Evolutionary conservation across 2,329 filamentous ascomycete species (phyloP).

Genomic region (Pyricularia pennisetigena): DNA sequence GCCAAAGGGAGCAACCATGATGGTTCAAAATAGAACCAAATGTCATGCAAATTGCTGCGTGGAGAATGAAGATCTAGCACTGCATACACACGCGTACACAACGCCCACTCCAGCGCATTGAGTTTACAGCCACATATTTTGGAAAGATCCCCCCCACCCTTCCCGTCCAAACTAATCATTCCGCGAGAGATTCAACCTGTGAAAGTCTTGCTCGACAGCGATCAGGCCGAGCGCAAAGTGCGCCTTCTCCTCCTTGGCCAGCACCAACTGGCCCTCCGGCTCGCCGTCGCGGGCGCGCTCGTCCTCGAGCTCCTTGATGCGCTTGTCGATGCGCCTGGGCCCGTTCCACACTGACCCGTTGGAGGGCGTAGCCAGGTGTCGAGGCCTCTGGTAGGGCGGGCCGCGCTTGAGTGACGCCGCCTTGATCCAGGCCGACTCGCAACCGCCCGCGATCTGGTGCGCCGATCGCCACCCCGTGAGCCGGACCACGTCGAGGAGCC

Average conservation of each 20-base stretch:
- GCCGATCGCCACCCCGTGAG: slow-evolving; percentile 85
- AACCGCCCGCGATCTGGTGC: slow-evolving; percentile 70
- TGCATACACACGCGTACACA: neutral
- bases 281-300: slow-evolving; percentile 8
- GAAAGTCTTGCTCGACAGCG: slow-evolving; percentile 67
- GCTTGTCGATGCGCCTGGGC: slow-evolving; percentile 39
- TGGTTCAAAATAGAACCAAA: neutral
- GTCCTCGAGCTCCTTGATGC: slow-evolving; percentile 35
- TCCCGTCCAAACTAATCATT: neutral
- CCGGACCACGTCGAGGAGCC: slow-evolving; percentile 64
- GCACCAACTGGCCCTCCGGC: slow-evolving; percentile 37
- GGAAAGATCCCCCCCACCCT: too few species aligned
- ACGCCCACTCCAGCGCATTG: neutral
- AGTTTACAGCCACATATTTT: too few species aligned
- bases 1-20: neutral
- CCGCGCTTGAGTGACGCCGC: slow-evolving; percentile 64
- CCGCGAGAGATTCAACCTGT: slow-evolving; percentile 46
- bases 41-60: neutral
- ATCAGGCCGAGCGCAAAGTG: slow-evolving; percentile 73
- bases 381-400: slow-evolving; percentile 55
- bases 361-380: slow-evolving; percentile 25
- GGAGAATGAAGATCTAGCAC: neutral
- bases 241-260: slow-evolving; percentile 53
- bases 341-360: slow-evolving; percentile 33
- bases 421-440: slow-evolving; percentile 75